These are phyloP conservation scores for Dentiscutata heterogama DNA, from an alignment of 371 early-diverging fungal species.

Conservation along the genomic window DNA sequence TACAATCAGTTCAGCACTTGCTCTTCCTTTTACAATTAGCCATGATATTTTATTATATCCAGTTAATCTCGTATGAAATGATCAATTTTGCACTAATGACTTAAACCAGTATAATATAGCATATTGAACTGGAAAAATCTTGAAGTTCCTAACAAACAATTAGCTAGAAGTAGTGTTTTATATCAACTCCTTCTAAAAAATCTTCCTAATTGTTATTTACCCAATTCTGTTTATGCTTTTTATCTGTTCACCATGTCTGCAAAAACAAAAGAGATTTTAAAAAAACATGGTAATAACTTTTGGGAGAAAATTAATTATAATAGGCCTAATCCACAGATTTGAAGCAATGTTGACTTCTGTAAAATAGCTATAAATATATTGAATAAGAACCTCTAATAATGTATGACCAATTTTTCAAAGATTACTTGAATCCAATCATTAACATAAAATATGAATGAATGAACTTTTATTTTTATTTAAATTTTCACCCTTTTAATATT, in stretches of 20 bases:
- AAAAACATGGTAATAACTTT: neutral
- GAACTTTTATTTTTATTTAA: too few relatives aligned
- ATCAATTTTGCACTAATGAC: slow-evolving; percentile 54
- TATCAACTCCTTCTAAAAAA: neutral
- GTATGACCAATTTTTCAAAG: too few relatives aligned
- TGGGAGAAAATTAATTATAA: too few relatives aligned
- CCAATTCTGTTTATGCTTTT: neutral
- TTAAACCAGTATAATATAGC: slow-evolving; percentile 57
- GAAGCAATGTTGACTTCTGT: too few relatives aligned
- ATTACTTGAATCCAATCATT: too few relatives aligned
- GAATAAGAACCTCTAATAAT: too few relatives aligned
- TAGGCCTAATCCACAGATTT: too few relatives aligned
- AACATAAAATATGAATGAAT: too few relatives aligned
- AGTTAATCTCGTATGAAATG: slow-evolving; percentile 63
- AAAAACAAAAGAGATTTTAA: neutral
- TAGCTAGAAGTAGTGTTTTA: neutral
- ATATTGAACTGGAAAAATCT: slow-evolving; percentile 51
- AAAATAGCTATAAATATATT: too few relatives aligned
- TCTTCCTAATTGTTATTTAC: neutral
- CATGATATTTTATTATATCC: slow-evolving; percentile 65
- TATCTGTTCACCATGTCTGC: neutral
- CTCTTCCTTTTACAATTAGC: slow-evolving; percentile 61
- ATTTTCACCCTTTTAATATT: too few relatives aligned
- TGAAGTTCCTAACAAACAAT: neutral
- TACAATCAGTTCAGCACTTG: slow-evolving; percentile 30